Evolutionary conservation across 768 basidiomycete genomes (phyloP).

Genomic region (Aureoboletus auriporus): DNA sequence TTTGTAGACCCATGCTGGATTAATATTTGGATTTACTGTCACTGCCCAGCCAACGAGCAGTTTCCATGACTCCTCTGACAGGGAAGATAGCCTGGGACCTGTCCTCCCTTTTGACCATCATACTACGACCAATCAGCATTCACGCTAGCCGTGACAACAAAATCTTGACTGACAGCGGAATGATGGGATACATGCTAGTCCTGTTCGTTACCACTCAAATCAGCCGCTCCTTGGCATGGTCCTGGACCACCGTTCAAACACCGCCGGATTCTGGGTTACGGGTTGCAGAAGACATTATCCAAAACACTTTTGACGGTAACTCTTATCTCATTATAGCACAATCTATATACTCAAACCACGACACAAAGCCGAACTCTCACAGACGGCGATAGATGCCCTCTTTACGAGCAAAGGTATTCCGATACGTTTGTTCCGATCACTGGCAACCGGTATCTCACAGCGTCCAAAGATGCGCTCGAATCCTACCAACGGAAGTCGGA

Average conservation of each 20-base stretch:
- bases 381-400: slow-evolving; percentile 15
- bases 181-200: slow-evolving; percentile 6
- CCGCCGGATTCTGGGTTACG: slow-evolving; percentile 11
- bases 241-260: slow-evolving; percentile 25
- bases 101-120: background rate
- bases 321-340: slow-evolving; percentile 5
- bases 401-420: slow-evolving; percentile 14
- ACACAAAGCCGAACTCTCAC: slow-evolving; percentile 17
- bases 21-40: background rate
- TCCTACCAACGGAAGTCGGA: slow-evolving; percentile 48
- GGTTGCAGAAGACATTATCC: slow-evolving; percentile 4
- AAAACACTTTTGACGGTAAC: slow-evolving; percentile 22
- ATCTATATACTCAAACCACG: slow-evolving; percentile 9
- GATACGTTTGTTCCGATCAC: slow-evolving; percentile 3
- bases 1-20: background rate
- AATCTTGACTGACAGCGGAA: background rate
- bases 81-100: background rate
- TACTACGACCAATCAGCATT: background rate
- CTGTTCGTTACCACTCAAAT: slow-evolving; percentile 12
- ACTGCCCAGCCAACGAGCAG: background rate
- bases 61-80: background rate
- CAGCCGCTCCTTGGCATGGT: slow-evolving; percentile 21
- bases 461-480: slow-evolving; percentile 36
- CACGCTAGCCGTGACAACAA: background rate
- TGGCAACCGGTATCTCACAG: slow-evolving; percentile 5